A percentile compares a stretch with the other conserved stretches of the same genome.
Evolutionary conservation across 495 filamentous ascomycete genomes (phyloP).

Genomic region (Lasiosphaeria ovina): DNA sequence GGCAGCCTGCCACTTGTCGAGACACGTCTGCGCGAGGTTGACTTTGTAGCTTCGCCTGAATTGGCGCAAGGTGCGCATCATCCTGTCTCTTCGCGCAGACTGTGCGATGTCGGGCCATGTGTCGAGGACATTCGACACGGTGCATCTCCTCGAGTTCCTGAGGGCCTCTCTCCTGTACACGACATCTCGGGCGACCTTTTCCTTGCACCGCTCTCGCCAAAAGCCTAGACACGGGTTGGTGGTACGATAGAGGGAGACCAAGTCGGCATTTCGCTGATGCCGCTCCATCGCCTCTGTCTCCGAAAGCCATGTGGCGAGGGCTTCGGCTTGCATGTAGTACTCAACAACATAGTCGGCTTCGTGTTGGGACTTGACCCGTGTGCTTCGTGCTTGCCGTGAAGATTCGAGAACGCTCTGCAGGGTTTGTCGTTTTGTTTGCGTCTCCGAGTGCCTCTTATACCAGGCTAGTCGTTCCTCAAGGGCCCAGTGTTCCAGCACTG

Average conservation of each 20-base stretch:
- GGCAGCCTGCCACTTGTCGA: constrained; percentile 22
- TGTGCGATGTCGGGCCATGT: constrained; percentile 27
- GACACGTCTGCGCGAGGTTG: constrained; percentile 21
- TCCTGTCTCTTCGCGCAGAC: constrained; percentile 20
- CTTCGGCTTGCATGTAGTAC: constrained; percentile 19
- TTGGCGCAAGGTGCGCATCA: constrained; percentile 24
- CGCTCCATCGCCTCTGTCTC: constrained; percentile 16
- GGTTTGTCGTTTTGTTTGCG: constrained; percentile 11
- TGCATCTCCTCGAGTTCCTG: constrained; percentile 7
- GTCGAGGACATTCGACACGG: constrained; percentile 22
- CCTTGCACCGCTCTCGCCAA: constrained; percentile 22
- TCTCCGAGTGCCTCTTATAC: constrained; percentile 21
- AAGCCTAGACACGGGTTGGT: constrained; percentile 23
- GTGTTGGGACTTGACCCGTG: constrained; percentile 8
- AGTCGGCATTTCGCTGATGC: constrained; percentile 25
- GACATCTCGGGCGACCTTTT: constrained; percentile 6
- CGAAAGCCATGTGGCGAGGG: constrained; percentile 24
- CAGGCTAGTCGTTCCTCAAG: constrained; percentile 25
- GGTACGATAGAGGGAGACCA: constrained; percentile 30
- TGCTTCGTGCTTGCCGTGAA: constrained; percentile 3
- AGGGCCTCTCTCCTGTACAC: constrained; percentile 17
- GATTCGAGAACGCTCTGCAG: constrained; percentile 11
- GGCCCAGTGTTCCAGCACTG: constrained; percentile 22
- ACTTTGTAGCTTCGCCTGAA: constrained; percentile 32
- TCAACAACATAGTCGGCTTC: constrained; percentile 20